phyloP scores from a whole-genome alignment of 768 basidiomycete genomes.

The Bullera alba region DNA sequence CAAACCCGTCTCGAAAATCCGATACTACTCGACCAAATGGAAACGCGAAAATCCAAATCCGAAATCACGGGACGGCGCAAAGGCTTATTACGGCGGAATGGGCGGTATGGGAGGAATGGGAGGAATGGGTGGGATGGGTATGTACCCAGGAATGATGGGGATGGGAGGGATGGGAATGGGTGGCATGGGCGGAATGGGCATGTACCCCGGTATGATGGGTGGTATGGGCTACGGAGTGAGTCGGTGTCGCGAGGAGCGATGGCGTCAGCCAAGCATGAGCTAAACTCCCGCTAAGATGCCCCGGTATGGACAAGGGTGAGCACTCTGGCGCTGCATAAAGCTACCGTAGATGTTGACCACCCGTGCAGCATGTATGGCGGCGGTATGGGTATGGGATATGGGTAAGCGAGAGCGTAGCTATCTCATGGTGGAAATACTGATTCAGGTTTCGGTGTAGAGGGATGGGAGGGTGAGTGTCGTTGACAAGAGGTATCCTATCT shows the following conservation, averaged over 20 bases:
- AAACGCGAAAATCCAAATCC: constrained; percentile 29
- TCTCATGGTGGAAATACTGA: background rate
- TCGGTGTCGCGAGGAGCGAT: background rate
- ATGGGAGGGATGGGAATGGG: constrained; percentile 24
- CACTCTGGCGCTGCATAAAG: background rate
- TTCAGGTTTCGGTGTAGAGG: constrained; percentile 1
- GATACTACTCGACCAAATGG: constrained; percentile 30
- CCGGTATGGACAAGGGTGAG: constrained; percentile 22
- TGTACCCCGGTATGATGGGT: constrained; percentile 2
- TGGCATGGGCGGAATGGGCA: constrained; percentile 13
- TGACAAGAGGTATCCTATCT: background rate
- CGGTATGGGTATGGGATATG: constrained; percentile 11
- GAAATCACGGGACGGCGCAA: constrained; percentile 13
- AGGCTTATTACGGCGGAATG: constrained; percentile 24
- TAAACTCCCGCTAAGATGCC: constrained; percentile 19
- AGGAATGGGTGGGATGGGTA: constrained; percentile 17
- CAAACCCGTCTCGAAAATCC: constrained; percentile 15
- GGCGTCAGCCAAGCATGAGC: background rate
- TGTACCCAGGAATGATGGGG: constrained; percentile 11
- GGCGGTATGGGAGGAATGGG: constrained; percentile 1
- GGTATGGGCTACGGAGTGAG: constrained; percentile 26
- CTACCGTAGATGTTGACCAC: background rate
- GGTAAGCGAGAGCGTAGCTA: constrained; percentile 1
- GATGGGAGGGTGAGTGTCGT: constrained; percentile 9
- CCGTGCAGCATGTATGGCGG: constrained; percentile 14